These are phyloP conservation scores for Pythium apleroticum DNA, from an alignment of 352 stramenopile genomes.

Conservation along the genomic window DNA sequence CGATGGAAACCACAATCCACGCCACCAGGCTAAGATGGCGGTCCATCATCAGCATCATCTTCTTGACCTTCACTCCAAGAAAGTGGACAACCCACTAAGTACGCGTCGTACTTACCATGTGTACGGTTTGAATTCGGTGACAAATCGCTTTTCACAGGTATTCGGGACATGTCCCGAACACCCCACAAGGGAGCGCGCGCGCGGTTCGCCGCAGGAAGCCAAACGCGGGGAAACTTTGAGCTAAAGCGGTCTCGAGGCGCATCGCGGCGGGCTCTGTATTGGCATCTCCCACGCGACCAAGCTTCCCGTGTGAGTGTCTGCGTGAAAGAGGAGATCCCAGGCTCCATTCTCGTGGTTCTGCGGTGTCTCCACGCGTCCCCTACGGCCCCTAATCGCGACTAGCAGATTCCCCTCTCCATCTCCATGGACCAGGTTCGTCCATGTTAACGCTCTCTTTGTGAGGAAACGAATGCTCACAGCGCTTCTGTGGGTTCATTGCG, in stretches of 20 bases:
- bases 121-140: background rate
- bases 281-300: background rate
- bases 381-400: background rate
- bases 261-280: background rate
- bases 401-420: background rate
- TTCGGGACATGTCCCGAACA: slow-evolving; percentile 11
- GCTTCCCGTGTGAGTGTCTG: background rate
- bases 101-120: background rate
- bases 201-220: background rate
- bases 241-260: background rate
- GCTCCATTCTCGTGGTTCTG: slow-evolving; percentile 11
- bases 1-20: no score
- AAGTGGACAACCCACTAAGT: background rate
- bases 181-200: slow-evolving; percentile 8
- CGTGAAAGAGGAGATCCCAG: slow-evolving; percentile 18
- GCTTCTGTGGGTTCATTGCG: background rate
- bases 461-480: background rate
- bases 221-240: slow-evolving; percentile 6
- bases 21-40: no score
- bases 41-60: no score
- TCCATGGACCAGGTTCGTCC: slow-evolving; percentile 15
- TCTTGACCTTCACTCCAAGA: background rate
- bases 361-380: background rate
- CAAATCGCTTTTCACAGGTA: slow-evolving; percentile 1
- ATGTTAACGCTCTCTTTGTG: background rate